Conservation (phyloP, 495 filamentous ascomycete genomes). For the Tuber umbilicatum region DNA sequence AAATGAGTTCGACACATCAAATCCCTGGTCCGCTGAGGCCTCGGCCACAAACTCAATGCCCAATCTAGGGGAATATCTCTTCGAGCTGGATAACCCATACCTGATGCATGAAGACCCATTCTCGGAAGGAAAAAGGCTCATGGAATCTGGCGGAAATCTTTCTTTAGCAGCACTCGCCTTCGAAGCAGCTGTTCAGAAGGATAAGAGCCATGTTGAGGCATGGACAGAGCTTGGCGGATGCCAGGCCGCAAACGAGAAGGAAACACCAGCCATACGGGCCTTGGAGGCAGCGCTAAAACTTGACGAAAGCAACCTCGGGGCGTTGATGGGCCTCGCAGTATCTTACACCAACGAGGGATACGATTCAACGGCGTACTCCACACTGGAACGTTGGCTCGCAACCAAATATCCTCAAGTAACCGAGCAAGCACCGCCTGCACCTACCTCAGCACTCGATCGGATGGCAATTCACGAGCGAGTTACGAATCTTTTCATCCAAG, state of each 20-base stretch:
- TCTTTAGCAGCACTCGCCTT: slow-evolving; percentile 94
- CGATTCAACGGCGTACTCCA: slow-evolving; percentile 91
- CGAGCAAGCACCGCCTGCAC: slow-evolving; percentile 68
- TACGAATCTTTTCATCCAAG: slow-evolving; percentile 80
- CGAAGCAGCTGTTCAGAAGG: slow-evolving; percentile 86
- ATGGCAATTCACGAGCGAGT: slow-evolving; percentile 83
- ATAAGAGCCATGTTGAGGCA: slow-evolving; percentile 77
- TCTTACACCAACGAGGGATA: slow-evolving; percentile 99
- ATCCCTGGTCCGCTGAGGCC: slow-evolving; percentile 35
- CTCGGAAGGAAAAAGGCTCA: slow-evolving; percentile 81
- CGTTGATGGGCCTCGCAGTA: slow-evolving; percentile 90
- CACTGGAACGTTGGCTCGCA: slow-evolving; percentile 90
- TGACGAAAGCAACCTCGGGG: slow-evolving; percentile 76
- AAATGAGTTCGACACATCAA: slow-evolving; percentile 38
- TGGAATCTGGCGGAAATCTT: slow-evolving; percentile 85
- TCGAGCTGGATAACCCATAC: slow-evolving; percentile 90
- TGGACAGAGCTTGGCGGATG: slow-evolving; percentile 86
- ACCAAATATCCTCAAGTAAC: slow-evolving; percentile 83
- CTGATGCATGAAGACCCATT: slow-evolving; percentile 69
- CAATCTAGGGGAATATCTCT: slow-evolving; percentile 75
- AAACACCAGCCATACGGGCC: slow-evolving; percentile 94
- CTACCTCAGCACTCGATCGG: slow-evolving; percentile 64
- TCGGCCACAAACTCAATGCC: slow-evolving; percentile 41
- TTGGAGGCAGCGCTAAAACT: slow-evolving; percentile 84
- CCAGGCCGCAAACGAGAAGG: slow-evolving; percentile 98